A percentile compares a stretch with the other conserved stretches of the same genome.
Conservation (phyloP, 768 basidiomycete genomes). For the Kwoniella pini region DNA sequence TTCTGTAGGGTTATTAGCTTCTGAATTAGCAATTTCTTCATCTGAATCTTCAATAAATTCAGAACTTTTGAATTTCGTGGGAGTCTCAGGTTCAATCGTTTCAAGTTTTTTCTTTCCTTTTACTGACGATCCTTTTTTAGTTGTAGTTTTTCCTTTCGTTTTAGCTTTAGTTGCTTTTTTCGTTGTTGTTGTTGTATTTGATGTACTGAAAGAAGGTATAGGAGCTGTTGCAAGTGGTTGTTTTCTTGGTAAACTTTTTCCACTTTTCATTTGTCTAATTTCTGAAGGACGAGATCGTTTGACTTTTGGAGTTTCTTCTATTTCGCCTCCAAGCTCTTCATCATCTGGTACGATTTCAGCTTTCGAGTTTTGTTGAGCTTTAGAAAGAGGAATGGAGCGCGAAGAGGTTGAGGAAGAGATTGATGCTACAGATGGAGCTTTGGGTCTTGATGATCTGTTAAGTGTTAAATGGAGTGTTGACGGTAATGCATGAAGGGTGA, state of each 20-base stretch:
- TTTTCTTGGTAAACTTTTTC: constrained; percentile 24
- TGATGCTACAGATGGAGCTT: constrained; percentile 9
- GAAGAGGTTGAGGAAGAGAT: constrained; percentile 15
- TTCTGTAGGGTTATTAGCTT: constrained; percentile 17
- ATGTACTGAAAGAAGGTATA: constrained; percentile 9
- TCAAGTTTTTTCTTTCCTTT: neutral
- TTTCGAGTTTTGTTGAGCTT: neutral
- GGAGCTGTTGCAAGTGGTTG: constrained; percentile 19
- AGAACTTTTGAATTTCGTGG: constrained; percentile 39
- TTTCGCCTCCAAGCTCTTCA: neutral
- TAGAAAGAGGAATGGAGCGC: constrained; percentile 11
- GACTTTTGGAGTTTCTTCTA: constrained; percentile 5
- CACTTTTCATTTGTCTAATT: constrained; percentile 11
- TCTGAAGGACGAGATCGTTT: constrained; percentile 9
- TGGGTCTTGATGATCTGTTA: constrained; percentile 27
- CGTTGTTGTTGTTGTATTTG: neutral
- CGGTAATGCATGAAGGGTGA: constrained; percentile 34
- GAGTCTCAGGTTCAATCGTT: neutral
- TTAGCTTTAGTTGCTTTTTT: constrained; percentile 7
- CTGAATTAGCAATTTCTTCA: constrained; percentile 27
- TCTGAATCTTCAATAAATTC: constrained; percentile 49
- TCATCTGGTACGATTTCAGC: constrained; percentile 2
- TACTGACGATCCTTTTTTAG: neutral
- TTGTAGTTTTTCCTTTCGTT: neutral
- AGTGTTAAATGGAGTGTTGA: constrained; percentile 38